phyloP scores from a whole-genome alignment of 768 basidiomycete genomes.

The Tulasnella sp. region DNA sequence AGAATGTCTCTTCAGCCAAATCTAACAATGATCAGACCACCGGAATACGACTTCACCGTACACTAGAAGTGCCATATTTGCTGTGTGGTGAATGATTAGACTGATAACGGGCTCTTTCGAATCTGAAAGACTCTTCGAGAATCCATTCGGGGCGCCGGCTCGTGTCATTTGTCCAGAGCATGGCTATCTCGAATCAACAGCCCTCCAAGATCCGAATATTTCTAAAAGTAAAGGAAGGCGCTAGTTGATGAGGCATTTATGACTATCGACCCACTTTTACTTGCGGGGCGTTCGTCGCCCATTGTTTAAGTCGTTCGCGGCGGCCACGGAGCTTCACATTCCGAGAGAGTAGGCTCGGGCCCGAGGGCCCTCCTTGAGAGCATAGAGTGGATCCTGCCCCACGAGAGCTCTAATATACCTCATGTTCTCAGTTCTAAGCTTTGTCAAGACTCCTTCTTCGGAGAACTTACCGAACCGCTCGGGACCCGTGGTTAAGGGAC shows the following conservation, averaged over 20 bases:
- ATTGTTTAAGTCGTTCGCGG: neutral
- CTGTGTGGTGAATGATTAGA: neutral
- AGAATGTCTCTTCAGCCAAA: too few relatives aligned
- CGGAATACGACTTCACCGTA: neutral
- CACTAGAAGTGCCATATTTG: too few relatives aligned
- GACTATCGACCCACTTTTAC: neutral
- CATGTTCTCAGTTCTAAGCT: neutral
- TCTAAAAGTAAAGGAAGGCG: neutral
- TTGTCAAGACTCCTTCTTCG: neutral
- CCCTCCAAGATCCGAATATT: neutral
- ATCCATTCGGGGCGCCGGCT: neutral
- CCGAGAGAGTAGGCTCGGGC: neutral
- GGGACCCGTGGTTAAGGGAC: neutral
- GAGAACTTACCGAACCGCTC: neutral
- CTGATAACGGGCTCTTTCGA: neutral
- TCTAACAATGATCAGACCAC: neutral
- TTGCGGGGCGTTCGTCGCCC: neutral
- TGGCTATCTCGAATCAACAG: neutral
- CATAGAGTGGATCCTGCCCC: neutral
- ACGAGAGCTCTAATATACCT: neutral
- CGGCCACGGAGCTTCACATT: neutral
- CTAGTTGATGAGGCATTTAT: neutral
- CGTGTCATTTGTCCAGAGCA: neutral
- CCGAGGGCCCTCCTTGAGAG: neutral
- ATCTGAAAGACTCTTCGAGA: neutral